phyloP scores from a whole-genome alignment of 2,329 filamentous ascomycete species.

The Ophiostoma triangulosporum region DNA sequence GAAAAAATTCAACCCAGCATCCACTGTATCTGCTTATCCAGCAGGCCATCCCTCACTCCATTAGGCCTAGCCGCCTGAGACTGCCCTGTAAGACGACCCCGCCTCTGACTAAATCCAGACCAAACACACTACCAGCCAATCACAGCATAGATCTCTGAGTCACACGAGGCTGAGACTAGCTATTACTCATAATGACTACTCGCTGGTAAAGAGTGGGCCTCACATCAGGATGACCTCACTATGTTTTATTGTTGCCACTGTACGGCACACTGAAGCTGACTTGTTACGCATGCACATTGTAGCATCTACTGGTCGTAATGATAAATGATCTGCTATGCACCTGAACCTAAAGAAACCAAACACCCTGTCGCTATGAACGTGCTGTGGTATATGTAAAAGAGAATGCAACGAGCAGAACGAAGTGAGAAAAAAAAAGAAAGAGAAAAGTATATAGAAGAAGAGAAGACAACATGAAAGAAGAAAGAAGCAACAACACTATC shows the following conservation, averaged over 20 bases:
- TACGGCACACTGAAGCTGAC: no score
- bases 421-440: neutral
- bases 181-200: slow-evolving; percentile 10
- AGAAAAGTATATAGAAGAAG: neutral
- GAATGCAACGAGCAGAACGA: neutral
- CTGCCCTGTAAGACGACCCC: neutral
- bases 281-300: no score
- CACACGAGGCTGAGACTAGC: slow-evolving; percentile 11
- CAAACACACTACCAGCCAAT: neutral
- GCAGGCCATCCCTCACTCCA: neutral
- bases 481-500: slow-evolving; percentile 23
- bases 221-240: no score
- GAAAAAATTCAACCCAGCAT: slow-evolving; percentile 5
- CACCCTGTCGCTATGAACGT: neutral
- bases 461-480: neutral
- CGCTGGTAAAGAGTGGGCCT: neutral
- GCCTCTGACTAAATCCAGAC: slow-evolving; percentile 1
- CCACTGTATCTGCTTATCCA: slow-evolving; percentile 5
- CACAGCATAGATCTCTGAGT: slow-evolving; percentile 3
- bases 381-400: neutral
- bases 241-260: no score
- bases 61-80: neutral
- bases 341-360: neutral
- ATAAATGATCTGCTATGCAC: no score
- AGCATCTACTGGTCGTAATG: no score